phyloP scores from a whole-genome alignment of 345 rosid species.

The Combretum micranthum region DNA sequence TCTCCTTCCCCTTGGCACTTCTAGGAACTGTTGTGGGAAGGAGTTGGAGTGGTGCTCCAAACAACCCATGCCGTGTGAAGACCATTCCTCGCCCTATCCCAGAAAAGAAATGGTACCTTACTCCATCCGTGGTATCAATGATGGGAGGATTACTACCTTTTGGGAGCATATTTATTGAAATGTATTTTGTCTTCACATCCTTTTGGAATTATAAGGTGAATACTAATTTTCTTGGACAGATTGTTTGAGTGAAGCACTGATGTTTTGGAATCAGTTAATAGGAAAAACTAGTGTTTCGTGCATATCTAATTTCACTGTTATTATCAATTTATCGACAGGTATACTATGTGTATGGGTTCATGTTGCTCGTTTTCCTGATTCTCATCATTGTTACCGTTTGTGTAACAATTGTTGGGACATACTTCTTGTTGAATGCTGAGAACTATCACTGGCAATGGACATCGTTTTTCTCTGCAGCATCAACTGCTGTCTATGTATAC shows the following conservation, averaged over 20 bases:
- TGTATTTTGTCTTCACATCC: constrained; percentile 96
- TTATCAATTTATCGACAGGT: constrained; percentile 39
- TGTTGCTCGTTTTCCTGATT: constrained; percentile 83
- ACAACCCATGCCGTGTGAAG: constrained; percentile 94
- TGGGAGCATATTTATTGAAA: constrained; percentile 95
- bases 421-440: constrained; percentile 90
- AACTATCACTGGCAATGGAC: constrained; percentile 99
- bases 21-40: constrained; percentile 92
- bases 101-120: constrained; percentile 93
- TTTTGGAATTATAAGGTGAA: constrained; percentile 98
- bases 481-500: constrained; percentile 88
- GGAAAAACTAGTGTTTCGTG: neutral
- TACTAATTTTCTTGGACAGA: neutral
- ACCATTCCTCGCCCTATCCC: constrained; percentile 96
- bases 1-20: constrained; percentile 91
- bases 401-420: constrained; percentile 89
- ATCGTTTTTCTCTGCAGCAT: constrained; percentile 89
- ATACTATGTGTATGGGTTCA: constrained; percentile 89
- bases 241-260: neutral
- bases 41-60: constrained; percentile 94
- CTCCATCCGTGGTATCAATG: constrained; percentile 83
- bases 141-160: constrained; percentile 93
- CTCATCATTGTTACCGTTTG: constrained; percentile 83
- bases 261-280: neutral
- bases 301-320: neutral